These are phyloP conservation scores for Avena sativa DNA, from an alignment of 176 grass and related monocot genomes.

Conservation along the genomic window DNA sequence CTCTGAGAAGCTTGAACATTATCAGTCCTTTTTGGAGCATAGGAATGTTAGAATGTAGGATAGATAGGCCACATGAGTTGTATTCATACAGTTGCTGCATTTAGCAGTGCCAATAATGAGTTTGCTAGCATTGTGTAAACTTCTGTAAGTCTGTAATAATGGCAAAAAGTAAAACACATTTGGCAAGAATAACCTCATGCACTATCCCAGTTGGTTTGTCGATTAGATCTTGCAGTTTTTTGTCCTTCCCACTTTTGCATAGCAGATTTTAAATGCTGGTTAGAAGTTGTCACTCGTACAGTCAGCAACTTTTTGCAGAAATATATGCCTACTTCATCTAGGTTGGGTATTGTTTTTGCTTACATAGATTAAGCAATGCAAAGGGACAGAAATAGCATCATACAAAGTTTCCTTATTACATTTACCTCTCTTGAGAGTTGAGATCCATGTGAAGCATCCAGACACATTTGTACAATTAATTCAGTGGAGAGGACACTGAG, in stretches of 20 bases:
- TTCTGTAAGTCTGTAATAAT: background rate
- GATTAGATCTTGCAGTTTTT: background rate
- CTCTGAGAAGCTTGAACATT: constrained; percentile 2
- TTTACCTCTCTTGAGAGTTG: background rate
- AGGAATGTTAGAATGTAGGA: background rate
- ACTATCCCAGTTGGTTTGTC: background rate
- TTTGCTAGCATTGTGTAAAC: background rate
- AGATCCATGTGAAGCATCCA: constrained; percentile 8
- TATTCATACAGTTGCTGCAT: background rate
- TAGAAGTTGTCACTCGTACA: background rate
- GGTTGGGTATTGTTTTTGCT: background rate
- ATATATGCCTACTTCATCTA: background rate
- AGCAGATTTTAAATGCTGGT: background rate
- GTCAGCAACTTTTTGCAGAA: background rate
- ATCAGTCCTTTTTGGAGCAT: constrained; percentile 7
- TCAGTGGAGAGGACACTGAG: background rate
- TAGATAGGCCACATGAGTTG: background rate
- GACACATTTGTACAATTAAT: background rate
- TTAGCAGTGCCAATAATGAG: constrained; percentile 5
- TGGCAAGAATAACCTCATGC: background rate
- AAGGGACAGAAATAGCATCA: background rate
- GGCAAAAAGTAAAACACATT: background rate
- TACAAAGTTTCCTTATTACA: background rate
- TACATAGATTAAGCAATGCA: background rate
- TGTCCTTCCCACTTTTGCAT: too few species aligned